A percentile compares a stretch with the other conserved stretches of the same genome.
phyloP scores from a whole-genome alignment of 2,329 filamentous ascomycete genomes.

The Aspergillus thermomutatus region DNA sequence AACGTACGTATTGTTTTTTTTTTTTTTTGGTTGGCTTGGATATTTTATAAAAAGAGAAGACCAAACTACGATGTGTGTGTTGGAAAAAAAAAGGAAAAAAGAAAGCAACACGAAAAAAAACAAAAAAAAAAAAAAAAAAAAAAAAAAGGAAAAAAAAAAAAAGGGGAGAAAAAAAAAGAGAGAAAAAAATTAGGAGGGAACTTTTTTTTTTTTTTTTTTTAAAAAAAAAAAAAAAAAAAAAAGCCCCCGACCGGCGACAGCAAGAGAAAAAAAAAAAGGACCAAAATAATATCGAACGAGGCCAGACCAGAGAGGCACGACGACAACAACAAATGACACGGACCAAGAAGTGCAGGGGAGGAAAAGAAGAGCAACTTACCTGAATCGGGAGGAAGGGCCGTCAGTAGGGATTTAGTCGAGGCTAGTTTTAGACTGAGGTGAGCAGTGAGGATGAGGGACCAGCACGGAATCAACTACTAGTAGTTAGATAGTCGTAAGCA shows the following conservation, averaged over 20 bases:
- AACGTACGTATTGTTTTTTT: too few relatives aligned
- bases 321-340: neutral
- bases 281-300: neutral
- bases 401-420: conserved; percentile 13
- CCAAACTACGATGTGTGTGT: too few relatives aligned
- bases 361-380: conserved; percentile 13
- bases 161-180: conserved; percentile 5
- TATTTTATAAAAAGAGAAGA: too few relatives aligned
- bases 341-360: conserved; percentile 6
- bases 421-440: conserved; percentile 1
- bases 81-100: too few relatives aligned
- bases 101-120: too few relatives aligned
- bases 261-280: neutral
- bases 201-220: conserved; percentile 6
- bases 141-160: conserved; percentile 10
- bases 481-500: neutral
- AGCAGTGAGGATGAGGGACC: neutral
- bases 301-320: neutral
- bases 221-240: conserved; percentile 12
- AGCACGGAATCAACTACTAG: neutral
- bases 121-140: too few relatives aligned
- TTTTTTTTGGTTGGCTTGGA: too few relatives aligned
- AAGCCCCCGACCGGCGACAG: conserved; percentile 12
- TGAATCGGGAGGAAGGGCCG: conserved; percentile 18
- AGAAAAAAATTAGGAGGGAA: too few relatives aligned